Evolutionary conservation across 78 protist genomes (phyloP), one percentile per base, ranked within the genome.

Genomic region (Reticulomyxa filosa): DNA sequence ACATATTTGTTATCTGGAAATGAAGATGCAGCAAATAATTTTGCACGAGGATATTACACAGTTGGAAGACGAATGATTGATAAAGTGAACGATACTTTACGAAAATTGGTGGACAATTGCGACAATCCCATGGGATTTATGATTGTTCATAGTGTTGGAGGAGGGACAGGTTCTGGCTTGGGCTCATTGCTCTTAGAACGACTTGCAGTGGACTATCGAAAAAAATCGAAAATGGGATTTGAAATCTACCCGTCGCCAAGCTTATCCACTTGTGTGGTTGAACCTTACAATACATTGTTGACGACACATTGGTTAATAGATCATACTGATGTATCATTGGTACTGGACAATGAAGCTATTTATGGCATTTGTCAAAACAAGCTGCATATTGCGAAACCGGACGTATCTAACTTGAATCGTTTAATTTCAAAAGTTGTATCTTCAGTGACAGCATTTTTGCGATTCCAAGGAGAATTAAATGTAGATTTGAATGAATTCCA

Each of bases 1-100:
- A 91, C 90, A 69, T 87, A 89, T 67, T 72, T 94, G 65, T 82
- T 90, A 77, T 69, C 86, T 27, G 96, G 96, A 64, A 89, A 95
- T 87, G 95, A 88, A 74, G 97, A 90, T 48, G 97, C 99, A 39
- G 96, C 95, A 75, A 89, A 89, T 90, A 90, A 88, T 86, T 93
- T 77, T 75, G 95, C 97, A 26, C 86, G 97, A 59, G 99, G 98
- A 50, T 97, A 92, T 84, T 95, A 90, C 84, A 95, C 97, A 70
- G 71, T 88, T 52, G 95, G 96, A 62, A 86, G 85, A 80, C 95
- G 90, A 83, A 74, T 83, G 61, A 68, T 86, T 51, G 96, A 88
- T n/a, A n/a, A n/a, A n/a, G n/a, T n/a, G n/a, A 67, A 48, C 46
- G 29, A 59, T 73, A 55, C 79, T 92, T 25, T 94, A 95, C 75